These are phyloP conservation scores for Dictyostelium purpureum DNA, from an alignment of 78 protist genomes.

Conservation along the genomic window DNA sequence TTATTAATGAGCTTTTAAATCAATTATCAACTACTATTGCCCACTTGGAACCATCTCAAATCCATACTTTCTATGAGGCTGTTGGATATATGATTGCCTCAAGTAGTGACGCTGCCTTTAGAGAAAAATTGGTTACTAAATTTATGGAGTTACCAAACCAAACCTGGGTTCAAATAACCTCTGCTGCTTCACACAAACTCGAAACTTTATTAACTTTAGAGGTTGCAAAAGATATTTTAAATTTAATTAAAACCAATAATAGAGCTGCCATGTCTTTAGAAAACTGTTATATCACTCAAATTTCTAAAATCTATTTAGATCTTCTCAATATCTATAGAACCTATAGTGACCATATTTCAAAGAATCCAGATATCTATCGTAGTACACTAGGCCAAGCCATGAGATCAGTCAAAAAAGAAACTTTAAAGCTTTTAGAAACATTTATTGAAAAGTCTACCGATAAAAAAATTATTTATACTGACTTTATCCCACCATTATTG, in stretches of 20 bases:
- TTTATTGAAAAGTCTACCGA: conserved; percentile 84
- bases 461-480: neutral
- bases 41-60: conserved; percentile 91
- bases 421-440: conserved; percentile 87
- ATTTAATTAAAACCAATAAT: conserved; percentile 89
- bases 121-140: conserved; percentile 77
- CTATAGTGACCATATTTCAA: conserved; percentile 81
- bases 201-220: conserved; percentile 14
- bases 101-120: conserved; percentile 31
- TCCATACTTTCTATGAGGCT: conserved; percentile 97
- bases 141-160: conserved; percentile 94
- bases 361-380: conserved; percentile 53
- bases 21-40: conserved; percentile 65
- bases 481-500: conserved; percentile 91
- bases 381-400: conserved; percentile 62
- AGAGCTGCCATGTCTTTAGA: conserved; percentile 89
- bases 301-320: conserved; percentile 92
- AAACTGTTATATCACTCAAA: conserved; percentile 86
- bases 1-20: conserved; percentile 91
- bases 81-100: conserved; percentile 94
- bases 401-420: conserved; percentile 93
- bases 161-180: conserved; percentile 86
- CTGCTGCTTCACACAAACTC: conserved; percentile 25
- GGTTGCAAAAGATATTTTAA: conserved; percentile 41
- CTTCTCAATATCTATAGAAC: conserved; percentile 85